A percentile compares a stretch with the other conserved stretches of the same genome.
Conservation (phyloP, 2,329 filamentous ascomycete genomes). For the Paracoccidioides brasiliensis region DNA sequence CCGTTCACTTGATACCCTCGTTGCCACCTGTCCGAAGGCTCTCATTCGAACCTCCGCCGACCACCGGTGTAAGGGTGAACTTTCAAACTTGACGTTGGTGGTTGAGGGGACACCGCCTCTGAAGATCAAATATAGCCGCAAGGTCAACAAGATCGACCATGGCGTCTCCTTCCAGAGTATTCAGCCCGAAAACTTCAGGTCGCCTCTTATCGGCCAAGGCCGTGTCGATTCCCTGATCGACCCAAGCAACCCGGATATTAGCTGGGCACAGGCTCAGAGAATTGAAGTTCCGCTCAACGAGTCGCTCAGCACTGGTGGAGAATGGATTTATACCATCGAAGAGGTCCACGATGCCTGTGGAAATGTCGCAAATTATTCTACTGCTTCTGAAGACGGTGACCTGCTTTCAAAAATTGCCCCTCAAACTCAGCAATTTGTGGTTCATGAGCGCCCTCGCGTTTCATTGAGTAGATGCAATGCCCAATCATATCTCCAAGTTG, state of each 20-base stretch:
- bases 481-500: constrained; percentile 68
- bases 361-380: constrained; percentile 63
- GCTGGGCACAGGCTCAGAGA: constrained; percentile 65
- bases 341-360: constrained; percentile 85
- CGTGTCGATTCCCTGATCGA: constrained; percentile 45
- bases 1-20: constrained; percentile 60
- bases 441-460: constrained; percentile 72
- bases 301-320: constrained; percentile 63
- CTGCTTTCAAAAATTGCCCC: constrained; percentile 46
- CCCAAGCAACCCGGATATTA: constrained; percentile 39
- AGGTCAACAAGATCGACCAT: constrained; percentile 68
- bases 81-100: constrained; percentile 72
- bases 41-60: constrained; percentile 51
- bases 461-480: constrained; percentile 63
- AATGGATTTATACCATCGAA: constrained; percentile 82
- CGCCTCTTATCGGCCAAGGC: constrained; percentile 55
- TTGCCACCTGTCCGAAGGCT: constrained; percentile 75
- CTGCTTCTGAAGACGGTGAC: constrained; percentile 51
- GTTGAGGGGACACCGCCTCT: constrained; percentile 82
- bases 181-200: constrained; percentile 73
- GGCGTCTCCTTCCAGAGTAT: constrained; percentile 87
- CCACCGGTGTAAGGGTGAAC: constrained; percentile 69
- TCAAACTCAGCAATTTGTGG: constrained; percentile 63
- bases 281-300: constrained; percentile 81
- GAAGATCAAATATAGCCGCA: constrained; percentile 82